Base-by-base conservation (phyloP, 371 early-diverging fungal genomes). In the Paraphysoderma sedebokerense region DNA sequence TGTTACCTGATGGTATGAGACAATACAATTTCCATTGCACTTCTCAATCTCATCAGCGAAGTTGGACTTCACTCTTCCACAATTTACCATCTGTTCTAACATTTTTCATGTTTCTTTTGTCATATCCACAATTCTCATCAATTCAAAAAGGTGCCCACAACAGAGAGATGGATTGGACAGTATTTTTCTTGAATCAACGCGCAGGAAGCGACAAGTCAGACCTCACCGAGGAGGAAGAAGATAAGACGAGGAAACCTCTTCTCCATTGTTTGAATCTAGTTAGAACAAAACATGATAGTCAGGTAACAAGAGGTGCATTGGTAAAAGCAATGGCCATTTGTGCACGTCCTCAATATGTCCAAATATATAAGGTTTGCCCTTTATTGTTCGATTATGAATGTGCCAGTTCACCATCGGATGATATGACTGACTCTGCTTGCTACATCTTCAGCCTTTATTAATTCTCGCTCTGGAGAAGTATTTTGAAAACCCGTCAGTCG, bases 1-100 rank as follows among this genome's bases (percentile, higher is more conserved):
- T 92, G 92, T 61, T 92, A 40, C 93, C 93, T 9, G 93, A 92
- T 58, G 93, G n/a, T n/a, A n/a, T n/a, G n/a, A n/a, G n/a, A n/a
- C n/a, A n/a, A n/a, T n/a, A n/a, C n/a, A n/a, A n/a, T n/a, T n/a
- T n/a, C n/a, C n/a, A n/a, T n/a, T n/a, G n/a, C n/a, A n/a, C n/a
- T n/a, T n/a, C n/a, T n/a, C n/a, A n/a, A n/a, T n/a, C n/a, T n/a
- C n/a, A n/a, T n/a, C n/a, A n/a, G n/a, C n/a, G n/a, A n/a, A n/a
- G n/a, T n/a, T n/a, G n/a, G n/a, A n/a, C n/a, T n/a, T n/a, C n/a
- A n/a, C n/a, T n/a, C n/a, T n/a, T n/a, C n/a, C n/a, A n/a, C n/a
- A n/a, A n/a, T n/a, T n/a, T n/a, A n/a, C n/a, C n/a, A n/a, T n/a
- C n/a, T n/a, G n/a, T n/a, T n/a, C n/a, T n/a, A n/a, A n/a, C n/a